A percentile compares a stretch with the other conserved stretches of the same genome.
These are phyloP conservation scores for Forsythia suspensa DNA, from an alignment of 257 asterid genomes.

Conservation along the genomic window DNA sequence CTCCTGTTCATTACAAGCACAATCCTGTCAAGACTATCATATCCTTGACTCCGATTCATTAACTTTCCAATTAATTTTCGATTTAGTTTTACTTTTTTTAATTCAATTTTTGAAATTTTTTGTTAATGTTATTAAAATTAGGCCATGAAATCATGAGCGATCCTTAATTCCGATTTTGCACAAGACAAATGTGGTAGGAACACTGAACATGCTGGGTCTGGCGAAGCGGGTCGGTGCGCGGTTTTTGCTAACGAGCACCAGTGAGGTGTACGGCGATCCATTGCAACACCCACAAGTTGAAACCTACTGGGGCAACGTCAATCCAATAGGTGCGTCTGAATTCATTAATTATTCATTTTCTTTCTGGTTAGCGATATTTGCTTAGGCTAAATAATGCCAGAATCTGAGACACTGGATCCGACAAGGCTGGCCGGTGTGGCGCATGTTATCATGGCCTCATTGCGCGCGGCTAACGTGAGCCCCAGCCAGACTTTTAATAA, in stretches of 20 bases:
- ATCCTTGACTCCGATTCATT: slow-evolving; percentile 46
- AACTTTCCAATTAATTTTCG: neutral
- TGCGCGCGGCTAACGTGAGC: slow-evolving; percentile 29
- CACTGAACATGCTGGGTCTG: slow-evolving; percentile 96
- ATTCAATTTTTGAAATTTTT: neutral
- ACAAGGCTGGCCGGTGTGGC: slow-evolving; percentile 2
- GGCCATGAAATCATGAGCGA: neutral
- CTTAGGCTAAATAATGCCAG: neutral
- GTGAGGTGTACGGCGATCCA: slow-evolving; percentile 98
- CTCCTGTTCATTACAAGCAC: slow-evolving; percentile 96
- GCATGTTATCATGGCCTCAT: slow-evolving; percentile 20
- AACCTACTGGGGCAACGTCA: slow-evolving; percentile 98
- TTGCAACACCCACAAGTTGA: slow-evolving; percentile 92
- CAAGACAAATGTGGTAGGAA: slow-evolving; percentile 99
- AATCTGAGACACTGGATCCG: neutral
- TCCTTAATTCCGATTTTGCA: slow-evolving; percentile 48
- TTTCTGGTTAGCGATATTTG: neutral
- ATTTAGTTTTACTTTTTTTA: neutral
- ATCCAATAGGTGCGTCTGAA: slow-evolving; percentile 72
- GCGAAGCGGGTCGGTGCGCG: slow-evolving; percentile 99
- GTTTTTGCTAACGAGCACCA: slow-evolving; percentile 95
- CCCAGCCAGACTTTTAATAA: neutral
- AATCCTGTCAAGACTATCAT: slow-evolving; percentile 95
- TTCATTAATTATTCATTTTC: neutral
- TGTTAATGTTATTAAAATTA: neutral